Evolutionary conservation across 1,284 basidiomycete genomes (phyloP).

Genomic region (Leucoagaricus sp.): DNA sequence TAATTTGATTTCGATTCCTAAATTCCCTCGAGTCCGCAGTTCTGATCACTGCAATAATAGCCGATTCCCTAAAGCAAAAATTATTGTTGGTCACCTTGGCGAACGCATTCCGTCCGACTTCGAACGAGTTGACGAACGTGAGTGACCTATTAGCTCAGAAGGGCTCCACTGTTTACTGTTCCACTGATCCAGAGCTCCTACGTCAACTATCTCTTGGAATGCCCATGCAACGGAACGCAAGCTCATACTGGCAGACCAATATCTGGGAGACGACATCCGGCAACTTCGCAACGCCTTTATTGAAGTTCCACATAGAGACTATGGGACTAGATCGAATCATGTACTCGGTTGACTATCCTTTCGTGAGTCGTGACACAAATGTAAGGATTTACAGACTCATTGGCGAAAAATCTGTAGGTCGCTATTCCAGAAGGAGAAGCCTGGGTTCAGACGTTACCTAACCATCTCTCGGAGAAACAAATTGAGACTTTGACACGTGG

Average conservation of each 20-base stretch:
- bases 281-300: constrained; percentile 41
- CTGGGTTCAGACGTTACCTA: constrained; percentile 31
- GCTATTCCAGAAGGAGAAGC: constrained; percentile 28
- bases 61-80: constrained; percentile 40
- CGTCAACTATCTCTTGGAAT: constrained; percentile 32
- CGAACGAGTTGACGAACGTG: constrained; percentile 40
- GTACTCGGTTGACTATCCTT: constrained; percentile 47
- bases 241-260: constrained; percentile 42
- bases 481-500: constrained; percentile 25
- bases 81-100: constrained; percentile 44
- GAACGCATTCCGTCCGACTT: constrained; percentile 45
- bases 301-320: constrained; percentile 39
- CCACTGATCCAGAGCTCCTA: constrained; percentile 25
- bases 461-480: not conserved
- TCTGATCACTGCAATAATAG: constrained; percentile 21
- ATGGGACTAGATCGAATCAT: constrained; percentile 43
- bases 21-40: too few species aligned
- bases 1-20: constrained; percentile 2
- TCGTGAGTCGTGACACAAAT: too few species aligned
- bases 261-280: constrained; percentile 46
- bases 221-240: constrained; percentile 41
- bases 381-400: too few species aligned
- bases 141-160: constrained; percentile 11
- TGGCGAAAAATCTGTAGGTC: too few species aligned
- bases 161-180: not conserved